Base-by-base conservation (phyloP, 345 rosid species). In the Linum usitatissimum region DNA sequence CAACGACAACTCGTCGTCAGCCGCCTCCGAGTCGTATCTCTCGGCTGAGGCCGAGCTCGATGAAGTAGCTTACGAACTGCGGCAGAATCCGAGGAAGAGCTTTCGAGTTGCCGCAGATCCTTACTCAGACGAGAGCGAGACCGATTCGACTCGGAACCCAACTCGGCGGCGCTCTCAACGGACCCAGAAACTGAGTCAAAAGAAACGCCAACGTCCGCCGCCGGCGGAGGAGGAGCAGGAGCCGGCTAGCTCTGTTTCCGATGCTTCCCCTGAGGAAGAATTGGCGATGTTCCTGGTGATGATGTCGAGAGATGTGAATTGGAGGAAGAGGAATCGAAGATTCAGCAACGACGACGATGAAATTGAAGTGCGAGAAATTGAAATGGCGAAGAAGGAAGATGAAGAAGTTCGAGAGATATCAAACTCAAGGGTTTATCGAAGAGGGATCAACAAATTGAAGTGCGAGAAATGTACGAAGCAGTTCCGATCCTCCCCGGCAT, bases 241-340 rank as follows among this genome's bases (percentile, higher is more conserved):
- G 66, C 86, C 79, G 57, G 80, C 72, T 65, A 85, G 99, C 73
- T 86, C 91, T 36, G 76, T 83, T 75, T 90, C 99, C 15, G 87
- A 83, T 20, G 79, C 87, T 0, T 83, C 91, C 0, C 80, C 94
- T 0, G 97, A 89, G 21, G 94, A 87, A 75, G 97, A 87, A 70
- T 87, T 93, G 7, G 99, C 99, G 28, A 79, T 86, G 71, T 90
- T 94, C 75, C 92, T 93, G 20, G 86, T 93, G 87, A 81, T 93
- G 96, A 79, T 93, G 0, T 93, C 97, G 0, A 79, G 94, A 66
- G 95, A 87, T 72, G 51, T 45, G 15, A 78, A 78, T 36, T 87
- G 98, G 98, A 87, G 77, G 72, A 76, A 55, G 51, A 73, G 69
- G 31, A 68, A 63, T 20, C 65, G 66, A 53, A 38, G 59, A 6